Percentiles rank a stretch among this genome's conserved stretches.
These are phyloP conservation scores for Crithidia brevicula DNA, from an alignment of 208 protist genomes.

Conservation along the genomic window DNA sequence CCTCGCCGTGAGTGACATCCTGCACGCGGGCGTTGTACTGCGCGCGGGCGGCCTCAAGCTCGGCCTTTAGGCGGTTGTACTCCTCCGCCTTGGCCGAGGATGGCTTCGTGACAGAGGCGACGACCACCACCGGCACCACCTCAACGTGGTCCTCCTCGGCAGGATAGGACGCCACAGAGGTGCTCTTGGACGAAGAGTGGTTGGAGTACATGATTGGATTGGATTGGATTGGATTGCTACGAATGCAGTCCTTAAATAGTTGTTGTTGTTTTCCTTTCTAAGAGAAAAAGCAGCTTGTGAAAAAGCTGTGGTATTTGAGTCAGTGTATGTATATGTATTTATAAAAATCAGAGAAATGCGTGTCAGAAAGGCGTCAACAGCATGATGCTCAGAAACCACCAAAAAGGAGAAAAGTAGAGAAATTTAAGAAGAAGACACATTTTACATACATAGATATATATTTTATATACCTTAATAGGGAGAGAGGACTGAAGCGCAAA, in stretches of 20 bases:
- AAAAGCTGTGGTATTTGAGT: background rate
- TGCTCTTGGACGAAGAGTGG: constrained; percentile 10
- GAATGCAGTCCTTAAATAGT: too few relatives aligned
- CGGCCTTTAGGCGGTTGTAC: constrained; percentile 24
- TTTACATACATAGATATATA: too few relatives aligned
- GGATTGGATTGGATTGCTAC: too few relatives aligned
- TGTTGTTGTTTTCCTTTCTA: too few relatives aligned
- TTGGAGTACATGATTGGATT: background rate
- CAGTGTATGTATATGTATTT: background rate
- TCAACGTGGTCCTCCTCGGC: constrained; percentile 3
- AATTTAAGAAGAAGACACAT: too few relatives aligned
- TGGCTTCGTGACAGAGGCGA: background rate
- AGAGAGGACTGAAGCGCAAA: too few relatives aligned
- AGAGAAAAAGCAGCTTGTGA: background rate
- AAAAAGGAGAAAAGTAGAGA: constrained; percentile 3
- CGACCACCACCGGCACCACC: background rate
- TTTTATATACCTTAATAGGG: too few relatives aligned
- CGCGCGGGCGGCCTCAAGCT: constrained; percentile 30
- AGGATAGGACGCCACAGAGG: constrained; percentile 12
- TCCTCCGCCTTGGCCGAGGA: background rate
- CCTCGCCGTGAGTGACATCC: constrained; percentile 31
- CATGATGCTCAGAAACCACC: background rate
- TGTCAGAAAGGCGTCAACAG: too few relatives aligned
- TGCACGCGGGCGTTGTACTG: constrained; percentile 35
- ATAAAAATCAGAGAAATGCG: too few relatives aligned